A percentile compares a stretch with the other conserved stretches of the same genome.
These are phyloP conservation scores for Pichia exigua DNA, from an alignment of 805 yeast species.

Conservation along the genomic window DNA sequence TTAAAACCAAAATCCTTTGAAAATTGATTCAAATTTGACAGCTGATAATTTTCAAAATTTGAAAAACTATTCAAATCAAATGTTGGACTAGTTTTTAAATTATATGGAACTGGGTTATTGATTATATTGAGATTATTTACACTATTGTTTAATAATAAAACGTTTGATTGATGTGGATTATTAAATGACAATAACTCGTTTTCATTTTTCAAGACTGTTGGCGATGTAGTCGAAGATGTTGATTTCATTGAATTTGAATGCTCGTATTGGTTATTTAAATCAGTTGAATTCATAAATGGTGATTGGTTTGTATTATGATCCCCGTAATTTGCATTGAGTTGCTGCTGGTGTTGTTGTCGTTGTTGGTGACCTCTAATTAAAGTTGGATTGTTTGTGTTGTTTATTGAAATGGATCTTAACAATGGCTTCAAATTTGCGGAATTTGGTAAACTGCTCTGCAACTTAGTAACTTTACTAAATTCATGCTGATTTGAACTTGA, in stretches of 20 bases:
- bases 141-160: not conserved
- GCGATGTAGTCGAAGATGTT: not conserved
- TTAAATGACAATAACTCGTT: not conserved
- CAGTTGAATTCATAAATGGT: not conserved
- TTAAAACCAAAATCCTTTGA: not conserved
- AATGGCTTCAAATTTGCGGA: not conserved
- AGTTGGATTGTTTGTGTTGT: not conserved
- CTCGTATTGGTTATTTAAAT: not conserved
- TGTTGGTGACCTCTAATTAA: not conserved
- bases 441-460: not conserved
- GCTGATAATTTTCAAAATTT: not conserved
- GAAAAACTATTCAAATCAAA: not conserved
- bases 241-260: not conserved
- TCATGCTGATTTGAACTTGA: not conserved
- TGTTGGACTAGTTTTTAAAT: not conserved
- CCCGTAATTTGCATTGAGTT: not conserved
- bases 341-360: not conserved
- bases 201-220: not conserved
- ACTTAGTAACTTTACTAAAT: not conserved
- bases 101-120: not conserved
- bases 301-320: not conserved
- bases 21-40: not conserved
- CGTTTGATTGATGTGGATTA: not conserved
- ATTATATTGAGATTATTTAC: not conserved
- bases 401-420: not conserved